Evolutionary conservation across 2,329 filamentous ascomycete species (phyloP).

Genomic region (Ceratocystis variospora): DNA sequence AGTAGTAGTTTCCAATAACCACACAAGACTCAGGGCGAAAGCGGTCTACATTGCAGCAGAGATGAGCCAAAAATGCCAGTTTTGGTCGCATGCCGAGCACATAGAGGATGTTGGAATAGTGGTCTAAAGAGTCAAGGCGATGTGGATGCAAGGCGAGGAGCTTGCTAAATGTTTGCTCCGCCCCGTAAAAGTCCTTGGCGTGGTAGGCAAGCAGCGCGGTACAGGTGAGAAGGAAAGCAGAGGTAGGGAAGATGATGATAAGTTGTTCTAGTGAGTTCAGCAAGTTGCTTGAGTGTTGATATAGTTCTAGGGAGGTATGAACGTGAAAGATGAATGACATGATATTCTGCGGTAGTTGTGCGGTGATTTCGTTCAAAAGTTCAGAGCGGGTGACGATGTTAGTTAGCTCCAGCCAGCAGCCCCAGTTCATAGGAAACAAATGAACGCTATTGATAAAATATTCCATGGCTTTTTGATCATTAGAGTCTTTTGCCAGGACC

Average conservation of each 20-base stretch:
- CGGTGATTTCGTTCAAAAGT: constrained; percentile 62
- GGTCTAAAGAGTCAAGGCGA: constrained; percentile 77
- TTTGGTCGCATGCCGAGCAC: constrained; percentile 81
- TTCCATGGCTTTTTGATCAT: constrained; percentile 68
- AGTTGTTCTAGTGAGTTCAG: constrained; percentile 65
- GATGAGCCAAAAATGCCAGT: constrained; percentile 78
- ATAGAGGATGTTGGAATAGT: constrained; percentile 95
- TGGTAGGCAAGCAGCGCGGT: constrained; percentile 82
- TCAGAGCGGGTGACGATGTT: constrained; percentile 65
- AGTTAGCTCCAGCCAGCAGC: constrained; percentile 86
- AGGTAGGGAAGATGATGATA: constrained; percentile 70
- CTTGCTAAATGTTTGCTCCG: constrained; percentile 58
- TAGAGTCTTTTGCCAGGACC: constrained; percentile 79
- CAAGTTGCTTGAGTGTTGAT: constrained; percentile 65
- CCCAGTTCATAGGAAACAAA: constrained; percentile 90
- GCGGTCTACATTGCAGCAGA: constrained; percentile 83
- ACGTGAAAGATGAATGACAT: constrained; percentile 91
- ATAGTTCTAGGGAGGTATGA: constrained; percentile 80
- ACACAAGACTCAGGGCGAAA: constrained; percentile 96
- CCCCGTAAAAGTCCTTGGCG: constrained; percentile 61
- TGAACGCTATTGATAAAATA: constrained; percentile 84
- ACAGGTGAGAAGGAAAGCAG: constrained; percentile 81
- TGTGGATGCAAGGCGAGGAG: constrained; percentile 61
- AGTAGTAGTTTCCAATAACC: constrained; percentile 95
- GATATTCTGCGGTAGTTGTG: constrained; percentile 72